phyloP scores from a whole-genome alignment of 805 yeast genomes.

The Lipomyces starkeyi region DNA sequence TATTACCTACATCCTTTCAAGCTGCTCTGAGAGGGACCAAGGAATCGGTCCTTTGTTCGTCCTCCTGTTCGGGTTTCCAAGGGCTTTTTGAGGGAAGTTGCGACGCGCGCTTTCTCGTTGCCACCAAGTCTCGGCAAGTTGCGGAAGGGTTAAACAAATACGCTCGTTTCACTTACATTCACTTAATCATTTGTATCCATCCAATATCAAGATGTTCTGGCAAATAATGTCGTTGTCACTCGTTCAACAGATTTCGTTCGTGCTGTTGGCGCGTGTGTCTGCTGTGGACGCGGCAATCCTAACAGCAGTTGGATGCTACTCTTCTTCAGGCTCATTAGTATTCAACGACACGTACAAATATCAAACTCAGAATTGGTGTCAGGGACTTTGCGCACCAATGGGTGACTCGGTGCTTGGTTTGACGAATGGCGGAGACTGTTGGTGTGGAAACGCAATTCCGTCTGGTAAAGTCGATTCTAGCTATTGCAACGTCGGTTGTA shows the following conservation, averaged over 20 bases:
- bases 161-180: constrained; percentile 1
- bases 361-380: constrained; percentile 68
- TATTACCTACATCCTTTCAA: not conserved
- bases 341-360: constrained; percentile 57
- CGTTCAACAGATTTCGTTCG: not conserved
- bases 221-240: not conserved
- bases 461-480: constrained; percentile 42
- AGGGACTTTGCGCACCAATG: constrained; percentile 54
- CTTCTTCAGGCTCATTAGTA: constrained; percentile 48
- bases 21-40: not conserved
- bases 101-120: not conserved
- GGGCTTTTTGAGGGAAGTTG: not conserved
- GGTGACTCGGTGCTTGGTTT: constrained; percentile 56
- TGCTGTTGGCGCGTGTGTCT: constrained; percentile 8
- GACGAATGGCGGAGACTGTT: constrained; percentile 62
- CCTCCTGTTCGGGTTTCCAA: not conserved
- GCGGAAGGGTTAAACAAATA: not conserved
- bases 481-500: constrained; percentile 57
- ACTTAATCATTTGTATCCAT: not conserved
- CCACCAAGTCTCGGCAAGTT: not conserved
- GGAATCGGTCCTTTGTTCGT: not conserved
- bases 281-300: not conserved
- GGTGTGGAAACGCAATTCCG: constrained; percentile 63
- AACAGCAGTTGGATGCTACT: constrained; percentile 50
- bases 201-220: not conserved